Conservation (phyloP, 805 yeast genomes). For the Pachysolen tannophilus region DNA sequence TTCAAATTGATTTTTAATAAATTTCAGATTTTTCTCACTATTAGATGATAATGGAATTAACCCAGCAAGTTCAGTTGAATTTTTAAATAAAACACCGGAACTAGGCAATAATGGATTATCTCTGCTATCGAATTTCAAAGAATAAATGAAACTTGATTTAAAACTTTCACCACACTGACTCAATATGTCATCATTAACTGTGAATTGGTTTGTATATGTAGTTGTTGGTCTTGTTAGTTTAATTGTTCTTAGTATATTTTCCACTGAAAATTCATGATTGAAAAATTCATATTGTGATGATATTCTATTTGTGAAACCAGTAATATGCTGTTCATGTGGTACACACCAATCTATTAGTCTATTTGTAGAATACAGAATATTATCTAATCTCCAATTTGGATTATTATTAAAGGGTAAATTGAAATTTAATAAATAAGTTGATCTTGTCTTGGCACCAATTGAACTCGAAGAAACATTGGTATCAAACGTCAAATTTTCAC, state of each 20-base stretch:
- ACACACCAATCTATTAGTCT: slow-evolving; percentile 40
- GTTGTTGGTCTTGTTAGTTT: slow-evolving; percentile 14
- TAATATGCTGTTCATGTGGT: slow-evolving; percentile 31
- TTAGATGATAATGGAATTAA: slow-evolving; percentile 8
- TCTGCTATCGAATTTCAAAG: slow-evolving; percentile 35
- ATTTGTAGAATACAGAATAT: slow-evolving; percentile 32
- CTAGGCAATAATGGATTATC: slow-evolving; percentile 35
- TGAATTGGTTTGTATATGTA: slow-evolving; percentile 10
- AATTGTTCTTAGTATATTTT: slow-evolving; percentile 35
- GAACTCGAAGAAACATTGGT: slow-evolving; percentile 33
- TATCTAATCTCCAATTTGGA: slow-evolving; percentile 31
- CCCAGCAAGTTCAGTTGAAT: slow-evolving; percentile 30
- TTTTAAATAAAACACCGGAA: slow-evolving; percentile 28
- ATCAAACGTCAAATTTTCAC: slow-evolving; percentile 42
- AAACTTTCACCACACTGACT: slow-evolving; percentile 36
- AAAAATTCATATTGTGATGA: slow-evolving; percentile 23
- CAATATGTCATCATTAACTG: slow-evolving; percentile 22
- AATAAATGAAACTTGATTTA: slow-evolving; percentile 35
- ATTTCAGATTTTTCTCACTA: slow-evolving; percentile 22
- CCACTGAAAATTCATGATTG: slow-evolving; percentile 43
- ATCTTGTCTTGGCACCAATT: slow-evolving; percentile 40
- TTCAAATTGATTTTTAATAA: slow-evolving; percentile 34
- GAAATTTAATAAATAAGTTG: slow-evolving; percentile 41
- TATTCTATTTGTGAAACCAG: slow-evolving; percentile 35
- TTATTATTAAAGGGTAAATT: slow-evolving; percentile 36